phyloP scores from a whole-genome alignment of 192 early-diverging fungal species.

The Coemansia aciculifera region DNA sequence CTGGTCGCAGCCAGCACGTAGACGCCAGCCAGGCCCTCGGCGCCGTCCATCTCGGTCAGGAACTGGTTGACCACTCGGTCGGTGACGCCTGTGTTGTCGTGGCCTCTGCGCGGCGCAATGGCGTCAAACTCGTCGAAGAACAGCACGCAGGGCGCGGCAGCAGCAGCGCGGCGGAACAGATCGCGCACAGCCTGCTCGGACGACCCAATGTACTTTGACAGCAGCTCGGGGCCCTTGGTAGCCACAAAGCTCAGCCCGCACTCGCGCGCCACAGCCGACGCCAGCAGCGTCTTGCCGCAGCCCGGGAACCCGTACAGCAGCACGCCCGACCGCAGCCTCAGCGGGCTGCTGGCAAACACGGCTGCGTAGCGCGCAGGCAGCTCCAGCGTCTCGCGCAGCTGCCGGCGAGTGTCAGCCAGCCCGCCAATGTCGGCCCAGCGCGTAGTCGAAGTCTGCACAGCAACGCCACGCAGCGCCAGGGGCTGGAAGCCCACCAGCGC shows the following conservation, averaged over 20 bases:
- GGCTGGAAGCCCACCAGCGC: constrained; percentile 82
- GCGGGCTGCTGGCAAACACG: constrained; percentile 84
- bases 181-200: constrained; percentile 94
- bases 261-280: constrained; percentile 93
- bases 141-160: constrained; percentile 90
- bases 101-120: constrained; percentile 94
- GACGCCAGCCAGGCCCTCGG: constrained; percentile 92
- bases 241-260: constrained; percentile 97
- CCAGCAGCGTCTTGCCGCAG: constrained; percentile 97
- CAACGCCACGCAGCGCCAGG: constrained; percentile 73
- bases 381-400: constrained; percentile 88
- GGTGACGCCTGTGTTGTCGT: constrained; percentile 97
- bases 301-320: constrained; percentile 96
- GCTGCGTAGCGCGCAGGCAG: constrained; percentile 92
- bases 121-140: constrained; percentile 99
- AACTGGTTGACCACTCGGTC: constrained; percentile 99
- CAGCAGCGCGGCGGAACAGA: constrained; percentile 90
- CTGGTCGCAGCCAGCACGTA: constrained; percentile 94
- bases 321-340: constrained; percentile 89
- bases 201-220: constrained; percentile 99
- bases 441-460: constrained; percentile 65
- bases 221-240: constrained; percentile 95
- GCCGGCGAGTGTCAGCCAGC: constrained; percentile 74
- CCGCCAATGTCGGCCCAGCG: constrained; percentile 91
- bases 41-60: constrained; percentile 98